These are phyloP conservation scores for Chlorophyllum brunneum DNA, from an alignment of 768 basidiomycete genomes.

Conservation along the genomic window DNA sequence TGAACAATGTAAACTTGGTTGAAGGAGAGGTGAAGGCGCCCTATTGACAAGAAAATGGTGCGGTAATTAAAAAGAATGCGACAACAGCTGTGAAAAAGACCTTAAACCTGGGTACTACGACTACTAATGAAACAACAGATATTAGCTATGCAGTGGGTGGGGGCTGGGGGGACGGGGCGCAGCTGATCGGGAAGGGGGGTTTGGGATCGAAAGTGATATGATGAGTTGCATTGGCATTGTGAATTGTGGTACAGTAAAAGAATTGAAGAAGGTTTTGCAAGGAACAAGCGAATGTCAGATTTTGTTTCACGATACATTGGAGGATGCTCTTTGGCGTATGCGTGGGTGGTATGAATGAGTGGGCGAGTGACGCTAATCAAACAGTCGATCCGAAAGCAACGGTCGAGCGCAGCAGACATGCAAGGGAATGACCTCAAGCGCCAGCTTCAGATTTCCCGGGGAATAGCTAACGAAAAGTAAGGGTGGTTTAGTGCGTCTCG, in stretches of 20 bases:
- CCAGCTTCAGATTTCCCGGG: constrained; percentile 56
- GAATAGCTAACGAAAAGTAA: constrained; percentile 71
- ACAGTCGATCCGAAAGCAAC: background rate
- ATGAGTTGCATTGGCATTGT: background rate
- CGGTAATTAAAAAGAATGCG: constrained; percentile 3
- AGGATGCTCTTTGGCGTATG: background rate
- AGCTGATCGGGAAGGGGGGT: background rate
- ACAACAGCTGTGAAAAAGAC: background rate
- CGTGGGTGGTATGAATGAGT: background rate
- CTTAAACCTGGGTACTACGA: background rate
- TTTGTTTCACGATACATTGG: constrained; percentile 12
- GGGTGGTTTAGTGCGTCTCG: constrained; percentile 84
- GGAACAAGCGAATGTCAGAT: constrained; percentile 2
- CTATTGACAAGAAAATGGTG: constrained; percentile 4
- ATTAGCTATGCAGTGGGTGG: constrained; percentile 2
- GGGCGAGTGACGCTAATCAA: constrained; percentile 2
- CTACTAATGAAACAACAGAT: constrained; percentile 12
- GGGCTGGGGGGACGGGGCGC: background rate
- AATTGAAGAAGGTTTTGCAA: background rate
- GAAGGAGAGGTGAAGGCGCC: background rate
- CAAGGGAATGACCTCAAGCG: background rate
- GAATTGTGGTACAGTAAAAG: constrained; percentile 6
- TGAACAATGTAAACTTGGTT: constrained; percentile 4
- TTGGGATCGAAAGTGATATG: background rate
- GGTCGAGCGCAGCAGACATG: background rate